Conservation (phyloP, 2,329 filamentous ascomycete genomes). For the Pezicula carpinea region DNA sequence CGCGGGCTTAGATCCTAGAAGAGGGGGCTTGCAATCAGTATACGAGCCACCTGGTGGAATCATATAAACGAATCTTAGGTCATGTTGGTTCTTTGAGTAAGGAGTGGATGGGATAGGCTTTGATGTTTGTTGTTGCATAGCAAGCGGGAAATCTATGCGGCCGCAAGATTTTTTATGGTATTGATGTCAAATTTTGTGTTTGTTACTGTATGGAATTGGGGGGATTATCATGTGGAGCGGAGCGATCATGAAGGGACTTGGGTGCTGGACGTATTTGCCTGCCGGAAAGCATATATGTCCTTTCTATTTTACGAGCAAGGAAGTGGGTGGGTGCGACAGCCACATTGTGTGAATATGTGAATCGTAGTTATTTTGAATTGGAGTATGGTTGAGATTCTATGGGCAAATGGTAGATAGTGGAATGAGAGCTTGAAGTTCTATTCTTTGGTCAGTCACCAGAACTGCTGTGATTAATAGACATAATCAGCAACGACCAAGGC, state of each 20-base stretch:
- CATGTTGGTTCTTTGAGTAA: not conserved
- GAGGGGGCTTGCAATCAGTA: constrained; percentile 15
- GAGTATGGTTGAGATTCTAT: not conserved
- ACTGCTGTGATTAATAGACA: too few relatives aligned
- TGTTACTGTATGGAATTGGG: too few relatives aligned
- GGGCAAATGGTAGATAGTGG: not conserved
- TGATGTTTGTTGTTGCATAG: constrained; percentile 1
- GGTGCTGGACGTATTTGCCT: too few relatives aligned
- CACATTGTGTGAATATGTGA: too few relatives aligned
- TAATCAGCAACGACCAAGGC: too few relatives aligned
- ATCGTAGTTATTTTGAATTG: too few relatives aligned
- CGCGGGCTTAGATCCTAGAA: constrained; percentile 22
- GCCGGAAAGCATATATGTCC: too few relatives aligned
- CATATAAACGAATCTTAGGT: constrained; percentile 17
- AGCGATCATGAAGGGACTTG: too few relatives aligned
- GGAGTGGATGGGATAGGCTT: not conserved
- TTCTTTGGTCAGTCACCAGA: not conserved
- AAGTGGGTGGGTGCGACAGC: too few relatives aligned
- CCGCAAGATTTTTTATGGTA: not conserved
- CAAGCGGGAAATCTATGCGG: not conserved
- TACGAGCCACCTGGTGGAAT: constrained; percentile 30
- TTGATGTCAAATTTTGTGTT: too few relatives aligned
- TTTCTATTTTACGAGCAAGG: too few relatives aligned
- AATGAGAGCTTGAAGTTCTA: not conserved
- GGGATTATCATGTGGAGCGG: too few relatives aligned